phyloP scores from a whole-genome alignment of 441 rosid genomes.

The Pelargonium fulgidum region DNA sequence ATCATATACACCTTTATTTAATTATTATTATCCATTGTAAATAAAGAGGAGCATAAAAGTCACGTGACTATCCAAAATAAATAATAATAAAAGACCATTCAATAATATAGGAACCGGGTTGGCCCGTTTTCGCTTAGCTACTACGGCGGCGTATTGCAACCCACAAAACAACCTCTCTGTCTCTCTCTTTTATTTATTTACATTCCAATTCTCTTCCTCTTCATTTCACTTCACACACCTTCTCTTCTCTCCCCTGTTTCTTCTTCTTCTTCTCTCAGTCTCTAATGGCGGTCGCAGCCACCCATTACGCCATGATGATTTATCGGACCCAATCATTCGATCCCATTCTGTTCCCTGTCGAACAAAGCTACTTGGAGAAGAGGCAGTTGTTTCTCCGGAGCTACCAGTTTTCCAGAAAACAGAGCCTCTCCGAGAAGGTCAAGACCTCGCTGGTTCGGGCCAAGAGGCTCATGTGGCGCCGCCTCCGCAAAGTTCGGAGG shows the following conservation, averaged over 20 bases:
- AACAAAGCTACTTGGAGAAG: not conserved
- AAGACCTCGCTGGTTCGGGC: not conserved
- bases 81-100: too few species aligned
- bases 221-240: not conserved
- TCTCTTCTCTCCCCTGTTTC: not conserved
- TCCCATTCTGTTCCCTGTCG: not conserved
- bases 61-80: too few species aligned
- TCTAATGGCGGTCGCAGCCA: not conserved
- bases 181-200: too few species aligned
- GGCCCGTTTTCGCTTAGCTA: not conserved
- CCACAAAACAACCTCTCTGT: not conserved
- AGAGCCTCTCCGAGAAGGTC: constrained; percentile 4
- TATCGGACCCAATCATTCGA: not conserved
- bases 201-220: not conserved
- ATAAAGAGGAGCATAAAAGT: too few species aligned
- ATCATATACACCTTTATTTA: too few species aligned
- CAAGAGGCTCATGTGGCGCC: not conserved
- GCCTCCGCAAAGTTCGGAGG: not conserved
- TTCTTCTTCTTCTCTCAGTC: not conserved
- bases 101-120: not conserved
- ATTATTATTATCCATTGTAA: too few species aligned
- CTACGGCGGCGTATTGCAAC: not conserved
- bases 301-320: not conserved
- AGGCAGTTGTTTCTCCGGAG: not conserved
- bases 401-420: not conserved